These are phyloP conservation scores for Dioscorea alata DNA, from an alignment of 106 monocot genomes.

Conservation along the genomic window DNA sequence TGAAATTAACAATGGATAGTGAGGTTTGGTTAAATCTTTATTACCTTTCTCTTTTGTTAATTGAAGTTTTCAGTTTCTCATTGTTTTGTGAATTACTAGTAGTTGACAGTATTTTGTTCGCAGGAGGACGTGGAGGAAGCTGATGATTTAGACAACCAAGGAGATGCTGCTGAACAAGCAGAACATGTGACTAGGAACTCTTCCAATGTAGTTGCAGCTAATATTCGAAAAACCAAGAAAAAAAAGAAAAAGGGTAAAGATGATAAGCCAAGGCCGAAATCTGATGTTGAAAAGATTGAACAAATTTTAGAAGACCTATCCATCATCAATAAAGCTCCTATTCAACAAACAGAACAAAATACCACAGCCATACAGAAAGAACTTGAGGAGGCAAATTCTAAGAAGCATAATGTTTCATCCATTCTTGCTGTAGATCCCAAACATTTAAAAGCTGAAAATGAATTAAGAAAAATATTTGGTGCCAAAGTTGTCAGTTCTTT, in stretches of 20 bases:
- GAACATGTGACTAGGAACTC: slow-evolving; percentile 15
- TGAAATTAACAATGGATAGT: too few species aligned
- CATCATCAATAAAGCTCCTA: slow-evolving; percentile 27
- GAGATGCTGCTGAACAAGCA: slow-evolving; percentile 17
- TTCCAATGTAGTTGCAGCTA: slow-evolving; percentile 10
- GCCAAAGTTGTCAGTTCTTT: slow-evolving; percentile 88
- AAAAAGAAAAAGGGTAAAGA: slow-evolving; percentile 87
- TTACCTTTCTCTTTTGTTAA: background rate
- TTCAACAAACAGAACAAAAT: slow-evolving; percentile 4
- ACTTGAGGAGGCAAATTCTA: slow-evolving; percentile 6
- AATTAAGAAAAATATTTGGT: slow-evolving; percentile 89
- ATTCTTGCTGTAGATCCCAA: slow-evolving; percentile 73
- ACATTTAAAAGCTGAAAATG: slow-evolving; percentile 89
- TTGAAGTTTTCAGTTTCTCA: background rate
- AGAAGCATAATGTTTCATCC: slow-evolving; percentile 20
- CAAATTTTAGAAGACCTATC: slow-evolving; percentile 67
- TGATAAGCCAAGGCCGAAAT: slow-evolving; percentile 2
- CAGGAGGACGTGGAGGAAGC: slow-evolving; percentile 60
- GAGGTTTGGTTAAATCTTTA: background rate
- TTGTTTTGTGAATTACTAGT: background rate
- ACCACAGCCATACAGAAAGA: slow-evolving; percentile 11
- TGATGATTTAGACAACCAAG: slow-evolving; percentile 7
- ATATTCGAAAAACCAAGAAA: slow-evolving; percentile 74
- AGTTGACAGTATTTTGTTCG: slow-evolving; percentile 5
- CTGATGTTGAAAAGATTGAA: slow-evolving; percentile 43